These are phyloP conservation scores for Rosa persica DNA, from an alignment of 306 rosid species.

Conservation along the genomic window DNA sequence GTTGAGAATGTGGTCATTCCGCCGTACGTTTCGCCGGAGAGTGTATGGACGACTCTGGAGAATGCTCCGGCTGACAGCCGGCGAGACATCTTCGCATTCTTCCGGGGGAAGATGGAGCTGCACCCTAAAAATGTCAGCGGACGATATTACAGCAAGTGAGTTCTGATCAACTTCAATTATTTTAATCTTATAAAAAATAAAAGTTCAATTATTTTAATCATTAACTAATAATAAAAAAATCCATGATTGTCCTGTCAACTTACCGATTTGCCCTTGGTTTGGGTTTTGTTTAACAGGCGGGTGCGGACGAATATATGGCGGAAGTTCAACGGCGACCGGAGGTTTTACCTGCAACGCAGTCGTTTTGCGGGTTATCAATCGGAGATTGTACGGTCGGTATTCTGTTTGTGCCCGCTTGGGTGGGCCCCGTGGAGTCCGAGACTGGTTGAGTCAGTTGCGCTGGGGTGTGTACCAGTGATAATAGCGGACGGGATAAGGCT, in stretches of 20 bases:
- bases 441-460: constrained; percentile 72
- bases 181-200: too few species aligned
- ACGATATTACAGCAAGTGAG: constrained; percentile 90
- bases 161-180: background rate
- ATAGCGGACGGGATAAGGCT: constrained; percentile 80
- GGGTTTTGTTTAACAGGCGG: constrained; percentile 37
- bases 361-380: constrained; percentile 86
- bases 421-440: constrained; percentile 99
- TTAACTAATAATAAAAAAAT: constrained; percentile 1
- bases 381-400: constrained; percentile 74
- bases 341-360: constrained; percentile 59
- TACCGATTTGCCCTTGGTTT: constrained; percentile 18
- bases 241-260: constrained; percentile 14
- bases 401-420: constrained; percentile 86
- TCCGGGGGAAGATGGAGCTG: constrained; percentile 95
- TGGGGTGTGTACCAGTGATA: constrained; percentile 90
- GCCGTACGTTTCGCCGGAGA: constrained; percentile 72
- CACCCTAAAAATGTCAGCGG: constrained; percentile 95
- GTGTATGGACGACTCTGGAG: constrained; percentile 36
- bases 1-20: constrained; percentile 90
- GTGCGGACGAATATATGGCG: constrained; percentile 81
- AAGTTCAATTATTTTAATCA: too few species aligned
- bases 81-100: constrained; percentile 83
- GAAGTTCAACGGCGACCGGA: constrained; percentile 60
- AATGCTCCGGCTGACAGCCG: constrained; percentile 44